phyloP scores from a whole-genome alignment of 352 stramenopile genomes.

The Phytophthora sansomeana region DNA sequence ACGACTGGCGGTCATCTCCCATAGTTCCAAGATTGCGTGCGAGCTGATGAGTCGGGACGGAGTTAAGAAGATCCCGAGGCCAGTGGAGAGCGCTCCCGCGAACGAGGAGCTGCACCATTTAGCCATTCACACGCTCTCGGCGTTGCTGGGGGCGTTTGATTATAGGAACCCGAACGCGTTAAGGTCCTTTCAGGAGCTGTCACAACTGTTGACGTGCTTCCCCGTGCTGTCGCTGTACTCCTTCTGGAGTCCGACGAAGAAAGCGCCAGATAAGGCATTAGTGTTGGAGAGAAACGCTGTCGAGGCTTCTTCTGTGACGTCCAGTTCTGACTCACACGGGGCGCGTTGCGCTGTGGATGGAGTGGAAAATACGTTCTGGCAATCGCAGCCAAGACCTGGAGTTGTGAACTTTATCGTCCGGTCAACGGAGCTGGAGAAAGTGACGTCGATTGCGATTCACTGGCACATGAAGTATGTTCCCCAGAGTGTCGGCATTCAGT shows the following conservation, averaged over 20 bases:
- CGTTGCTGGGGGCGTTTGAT: constrained; percentile 78
- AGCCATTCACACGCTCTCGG: constrained; percentile 82
- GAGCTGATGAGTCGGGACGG: constrained; percentile 63
- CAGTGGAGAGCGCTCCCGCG: constrained; percentile 40
- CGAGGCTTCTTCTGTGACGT: constrained; percentile 61
- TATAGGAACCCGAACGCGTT: constrained; percentile 56
- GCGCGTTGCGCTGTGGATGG: constrained; percentile 67
- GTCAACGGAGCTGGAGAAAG: constrained; percentile 41
- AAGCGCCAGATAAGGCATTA: constrained; percentile 63
- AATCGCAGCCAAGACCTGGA: constrained; percentile 65
- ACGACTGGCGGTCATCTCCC: constrained; percentile 80
- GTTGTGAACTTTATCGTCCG: constrained; percentile 61
- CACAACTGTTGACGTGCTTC: constrained; percentile 78
- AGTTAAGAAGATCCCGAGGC: constrained; percentile 46
- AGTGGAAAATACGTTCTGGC: constrained; percentile 72
- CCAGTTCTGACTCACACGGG: constrained; percentile 53
- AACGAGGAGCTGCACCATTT: constrained; percentile 86
- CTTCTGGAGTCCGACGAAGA: constrained; percentile 86
- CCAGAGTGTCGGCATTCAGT: constrained; percentile 65
- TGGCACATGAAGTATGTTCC: constrained; percentile 80
- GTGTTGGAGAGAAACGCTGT: constrained; percentile 52
- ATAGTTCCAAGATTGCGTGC: constrained; percentile 75
- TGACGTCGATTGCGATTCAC: constrained; percentile 70
- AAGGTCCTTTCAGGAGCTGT: constrained; percentile 81
- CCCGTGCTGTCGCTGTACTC: constrained; percentile 81